Evolutionary conservation across 257 asterid species (phyloP).

Genomic region (Ballota nigra): DNA sequence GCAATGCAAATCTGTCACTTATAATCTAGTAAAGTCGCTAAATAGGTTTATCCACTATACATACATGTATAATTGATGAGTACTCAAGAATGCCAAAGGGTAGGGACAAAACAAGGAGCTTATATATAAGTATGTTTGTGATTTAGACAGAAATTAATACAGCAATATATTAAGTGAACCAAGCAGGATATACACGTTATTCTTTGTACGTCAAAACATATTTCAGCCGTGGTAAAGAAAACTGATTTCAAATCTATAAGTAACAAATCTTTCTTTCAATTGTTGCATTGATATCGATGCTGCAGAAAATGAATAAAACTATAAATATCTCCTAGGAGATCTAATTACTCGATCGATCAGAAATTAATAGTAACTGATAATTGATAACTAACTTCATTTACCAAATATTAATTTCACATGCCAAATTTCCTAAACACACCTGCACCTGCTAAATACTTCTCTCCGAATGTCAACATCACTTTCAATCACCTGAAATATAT

Average conservation of each 20-base stretch:
- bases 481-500: constrained; percentile 72
- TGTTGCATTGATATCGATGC: constrained; percentile 98
- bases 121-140: neutral
- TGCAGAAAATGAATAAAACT: constrained; percentile 45
- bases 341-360: neutral
- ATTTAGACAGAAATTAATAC: neutral
- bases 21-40: neutral
- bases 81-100: neutral
- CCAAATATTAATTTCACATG: too few species aligned
- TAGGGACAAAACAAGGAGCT: neutral
- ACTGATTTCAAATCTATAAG: too few species aligned
- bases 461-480: constrained; percentile 95
- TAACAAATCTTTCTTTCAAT: constrained; percentile 91
- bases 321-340: neutral
- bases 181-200: neutral
- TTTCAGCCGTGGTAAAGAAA: constrained; percentile 4
- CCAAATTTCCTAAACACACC: too few species aligned
- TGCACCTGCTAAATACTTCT: constrained; percentile 92
- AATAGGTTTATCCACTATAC: neutral
- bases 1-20: neutral
- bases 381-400: too few species aligned
- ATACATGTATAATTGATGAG: neutral
- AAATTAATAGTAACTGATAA: too few species aligned
- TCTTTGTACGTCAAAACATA: constrained; percentile 1
- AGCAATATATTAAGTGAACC: neutral